Evolutionary conservation across 2,329 filamentous ascomycete genomes (phyloP), one percentile per base, ranked within the genome.

Genomic region (Hypomyces perniciosus): DNA sequence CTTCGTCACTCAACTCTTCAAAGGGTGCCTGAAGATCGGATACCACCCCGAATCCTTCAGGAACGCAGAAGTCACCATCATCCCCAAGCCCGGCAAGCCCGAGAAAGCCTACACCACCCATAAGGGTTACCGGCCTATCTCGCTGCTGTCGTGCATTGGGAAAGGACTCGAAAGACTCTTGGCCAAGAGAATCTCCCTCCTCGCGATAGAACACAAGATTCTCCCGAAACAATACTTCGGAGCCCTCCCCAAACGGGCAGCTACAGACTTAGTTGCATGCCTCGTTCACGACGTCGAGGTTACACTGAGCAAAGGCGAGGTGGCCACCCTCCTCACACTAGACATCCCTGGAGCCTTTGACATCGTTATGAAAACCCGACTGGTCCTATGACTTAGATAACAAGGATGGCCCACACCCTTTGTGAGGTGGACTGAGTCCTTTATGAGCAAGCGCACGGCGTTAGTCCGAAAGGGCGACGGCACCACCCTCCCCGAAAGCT

Each of bases 151-250:
- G 4, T 61, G 45, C 34, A 56, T 65, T 5, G 54, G 60, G n/a
- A 65, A 65, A 48, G 55, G 62, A 2, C 55, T 64, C 7, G 59
- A 65, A 49, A 50, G 57, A 12, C 43, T 65, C 5, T 52, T 64
- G 8, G 57, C 57, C 38, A 52, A 52, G 44, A 48, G 56, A 35
- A 49, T 63, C 6, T 55, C 55, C 38, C 37, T n/a, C n/a, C n/a
- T n/a, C n/a, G n/a, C n/a, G n/a, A n/a, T n/a, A n/a, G 27, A 13
- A 20, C 27, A 29, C 50, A 60, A 27, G 57, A n/a, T n/a, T n/a
- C n/a, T n/a, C n/a, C n/a, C n/a, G n/a, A n/a, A n/a, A n/a, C n/a
- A n/a, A n/a, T n/a, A n/a, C n/a, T n/a, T n/a, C 54, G 52, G 57
- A 8, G 58, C 59, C 4, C 61, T 65, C 4, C 61, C 51, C 4